Base-by-base conservation (phyloP, 2,329 filamentous ascomycete species). In the Trichoderma cornu-damae region DNA sequence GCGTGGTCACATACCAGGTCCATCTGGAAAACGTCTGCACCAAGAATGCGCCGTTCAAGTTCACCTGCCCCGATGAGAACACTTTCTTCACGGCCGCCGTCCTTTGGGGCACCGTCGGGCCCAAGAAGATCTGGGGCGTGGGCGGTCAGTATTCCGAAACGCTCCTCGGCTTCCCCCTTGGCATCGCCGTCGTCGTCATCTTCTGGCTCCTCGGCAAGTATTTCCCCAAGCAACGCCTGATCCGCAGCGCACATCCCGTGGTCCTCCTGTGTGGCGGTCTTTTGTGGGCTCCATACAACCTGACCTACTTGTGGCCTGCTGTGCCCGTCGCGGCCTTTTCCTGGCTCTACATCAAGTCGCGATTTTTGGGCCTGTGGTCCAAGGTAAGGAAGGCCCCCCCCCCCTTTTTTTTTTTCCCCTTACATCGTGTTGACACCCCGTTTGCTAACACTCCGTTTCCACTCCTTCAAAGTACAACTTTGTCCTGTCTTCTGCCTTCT, bases 281-380 rank as follows among this genome's bases (percentile, higher is more conserved):
- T 34, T 61, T 66, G 37, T 76, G 73, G 70, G 70, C 74, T 0
- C 76, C 73, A 0, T 79, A 77, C 64, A 81, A 77, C 26, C 60
- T 72, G 46, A 71, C 70, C 11, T 81, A 79, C 62, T 65, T 74
- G 35, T 76, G 73, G 71, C 76, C 75, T 3, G 71, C 74, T 28
- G 73, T 81, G 2, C 76, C 75, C 3, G 69, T 80, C 12, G 77
- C 74, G 4, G 77, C 70, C 66, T 60, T 76, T 32, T 77, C 75
- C 4, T 80, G 77, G 75, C 67, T 79, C 24, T 80, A 73, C 62
- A 64, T 78, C 59, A 76, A 74, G 62, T 66, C 65, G 20, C 70
- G 76, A 9, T 76, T 74, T 62, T 70, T 78, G 24, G 72, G 66
- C 3, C 74, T 79, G 61, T 81, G 79, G 77, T 73, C 75, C 57